Evolutionary conservation across 164 flowering plant species (phyloP), one percentile per base, ranked within the genome.

Genomic region (Cinnamomum micranthum): DNA sequence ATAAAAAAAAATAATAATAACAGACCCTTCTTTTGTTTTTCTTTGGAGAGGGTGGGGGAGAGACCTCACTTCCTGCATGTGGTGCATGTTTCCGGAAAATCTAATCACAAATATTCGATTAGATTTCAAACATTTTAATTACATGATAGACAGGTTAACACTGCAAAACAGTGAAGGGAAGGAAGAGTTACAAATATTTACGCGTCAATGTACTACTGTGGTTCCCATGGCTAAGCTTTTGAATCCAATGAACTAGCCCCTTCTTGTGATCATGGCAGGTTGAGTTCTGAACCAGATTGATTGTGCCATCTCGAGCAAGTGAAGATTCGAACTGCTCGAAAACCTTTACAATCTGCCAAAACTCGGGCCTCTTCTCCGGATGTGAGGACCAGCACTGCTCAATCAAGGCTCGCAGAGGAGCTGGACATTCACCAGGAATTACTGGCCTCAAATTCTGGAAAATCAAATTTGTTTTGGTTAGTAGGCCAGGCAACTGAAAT

Each of bases 381-480:
- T 84, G 83, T 77, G 73, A 68, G 4, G 88, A 80, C 95, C 95
- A 91, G 68, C 95, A 91, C 78, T 88, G 95, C 84, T 88, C 92
- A 19, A 89, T 86, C 63, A 91, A 78, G 70, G 88, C 90, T 82
- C 78, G 84, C 84, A 91, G 78, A 1, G 90, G 89, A 35, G 88
- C 84, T 1, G 95, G 92, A 71, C 97, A 95, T 59, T 81, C 78
- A 24, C 5, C 75, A n/a, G 97, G 97, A 23, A 95, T 83, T 55
- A 28, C 69, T 23, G 98, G 98, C 80, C 97, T 88, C 80, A 85
- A 28, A 81, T 89, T 87, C 98, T 95, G 86, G 31, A 88, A 64
- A 33, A 22, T 28, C 69, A 67, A 67, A 67, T 67, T 31, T 67
- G 41, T 31, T 55, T 20, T 15, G 60, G 60, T 55, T 55, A 55